Evolutionary conservation across 2,329 filamentous ascomycete species (phyloP), one percentile per base, ranked within the genome.

Genomic region (Colletotrichum sp.): DNA sequence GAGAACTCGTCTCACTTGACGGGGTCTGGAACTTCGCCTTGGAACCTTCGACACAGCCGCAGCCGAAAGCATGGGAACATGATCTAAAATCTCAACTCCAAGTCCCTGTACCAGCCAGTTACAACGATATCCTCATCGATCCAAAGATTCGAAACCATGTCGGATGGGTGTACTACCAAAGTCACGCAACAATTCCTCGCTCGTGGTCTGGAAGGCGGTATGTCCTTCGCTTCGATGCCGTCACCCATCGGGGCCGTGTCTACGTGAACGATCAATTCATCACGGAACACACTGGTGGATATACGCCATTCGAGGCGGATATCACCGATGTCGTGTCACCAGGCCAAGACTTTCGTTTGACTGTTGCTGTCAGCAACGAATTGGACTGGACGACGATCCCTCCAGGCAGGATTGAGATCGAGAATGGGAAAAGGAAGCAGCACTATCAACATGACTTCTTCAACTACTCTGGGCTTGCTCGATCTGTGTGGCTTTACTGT

Each of bases 151-250:
- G 74, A 26, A 74, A 82, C 49, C 81, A 82, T 21, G 79, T 83
- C 8, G 82, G 82, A 26, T 83, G 82, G 82, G 80, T 81, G 2
- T 82, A 81, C 71, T 83, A 83, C 66, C 82, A 83, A 65, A 73
- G 80, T 3, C 63, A 79, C 4, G 80, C 79, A 2, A 79, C 67
- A 0, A 78, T 83, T 2, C 81, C 82, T 7, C 62, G 66, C 8
- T 39, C 71, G 18, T 82, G 78, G 77, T 71, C 71, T 0, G 67
- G 75, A 3, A 55, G 78, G 26, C 78, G 69, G n/a, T 80, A 79
- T 39, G 71, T 80, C 10, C 68, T 82, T 2, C 81, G 81, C 21
- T 77, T 80, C 21, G 81, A 82, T 18, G 76, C 81, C 8, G 81
- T 80, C 8, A 82, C 81, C 0, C 81, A 82, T 57, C 67, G 77